phyloP scores from a whole-genome alignment of 2,329 filamentous ascomycete genomes.

The Colletotrichum tamarilloi region DNA sequence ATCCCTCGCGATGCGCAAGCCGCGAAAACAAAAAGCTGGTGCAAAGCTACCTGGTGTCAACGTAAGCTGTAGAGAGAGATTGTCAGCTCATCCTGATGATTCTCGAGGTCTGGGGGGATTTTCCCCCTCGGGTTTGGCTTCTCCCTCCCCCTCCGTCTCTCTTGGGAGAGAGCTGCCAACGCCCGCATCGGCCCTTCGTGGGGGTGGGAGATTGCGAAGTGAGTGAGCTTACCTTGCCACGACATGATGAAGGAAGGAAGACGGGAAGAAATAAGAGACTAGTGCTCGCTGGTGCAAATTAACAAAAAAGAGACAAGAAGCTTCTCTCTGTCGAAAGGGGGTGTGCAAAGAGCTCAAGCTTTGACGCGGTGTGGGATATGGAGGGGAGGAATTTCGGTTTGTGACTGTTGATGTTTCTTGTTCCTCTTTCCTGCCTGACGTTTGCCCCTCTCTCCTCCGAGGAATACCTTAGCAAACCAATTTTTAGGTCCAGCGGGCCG shows the following conservation, averaged over 20 bases:
- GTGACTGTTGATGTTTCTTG: conserved; percentile 35
- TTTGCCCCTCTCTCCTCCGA: conserved; percentile 23
- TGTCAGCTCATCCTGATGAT: conserved; percentile 43
- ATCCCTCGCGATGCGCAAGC: background rate
- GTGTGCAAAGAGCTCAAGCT: conserved; percentile 25
- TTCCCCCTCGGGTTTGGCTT: conserved; percentile 16
- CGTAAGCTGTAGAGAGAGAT: conserved; percentile 53
- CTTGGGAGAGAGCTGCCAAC: conserved; percentile 7
- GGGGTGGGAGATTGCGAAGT: conserved; percentile 23
- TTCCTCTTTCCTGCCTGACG: conserved; percentile 32
- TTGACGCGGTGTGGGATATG: conserved; percentile 36
- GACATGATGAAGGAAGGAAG: conserved; percentile 65
- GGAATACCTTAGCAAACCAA: conserved; percentile 13
- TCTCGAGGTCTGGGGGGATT: conserved; percentile 19
- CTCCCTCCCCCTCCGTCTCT: background rate
- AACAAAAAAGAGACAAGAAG: conserved; percentile 29
- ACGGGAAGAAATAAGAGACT: conserved; percentile 21
- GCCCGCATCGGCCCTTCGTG: background rate
- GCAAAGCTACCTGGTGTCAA: conserved; percentile 60
- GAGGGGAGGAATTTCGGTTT: conserved; percentile 24
- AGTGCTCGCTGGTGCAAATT: conserved; percentile 34
- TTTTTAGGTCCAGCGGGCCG: conserved; percentile 35
- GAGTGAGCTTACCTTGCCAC: conserved; percentile 73
- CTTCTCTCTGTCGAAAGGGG: conserved; percentile 28
- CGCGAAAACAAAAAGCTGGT: conserved; percentile 6